Conservation (phyloP, 768 basidiomycete genomes). For the Russula lepida region DNA sequence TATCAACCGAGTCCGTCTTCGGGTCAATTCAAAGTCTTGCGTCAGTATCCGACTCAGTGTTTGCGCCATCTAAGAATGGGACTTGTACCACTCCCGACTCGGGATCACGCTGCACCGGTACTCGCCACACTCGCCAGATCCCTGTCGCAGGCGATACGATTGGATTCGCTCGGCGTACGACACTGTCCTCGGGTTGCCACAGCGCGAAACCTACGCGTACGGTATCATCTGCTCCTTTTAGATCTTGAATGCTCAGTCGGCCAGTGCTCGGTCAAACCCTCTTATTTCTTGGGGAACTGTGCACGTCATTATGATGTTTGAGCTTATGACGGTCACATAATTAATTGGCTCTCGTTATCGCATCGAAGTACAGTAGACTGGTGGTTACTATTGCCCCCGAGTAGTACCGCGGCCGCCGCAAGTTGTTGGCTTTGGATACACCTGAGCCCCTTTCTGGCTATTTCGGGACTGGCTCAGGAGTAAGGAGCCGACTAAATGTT, state of each 20-base stretch:
- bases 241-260: not conserved
- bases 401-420: too few species aligned
- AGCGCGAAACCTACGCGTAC: not conserved
- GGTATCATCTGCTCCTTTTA: not conserved
- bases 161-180: not conserved
- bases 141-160: not conserved
- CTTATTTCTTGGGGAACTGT: too few species aligned
- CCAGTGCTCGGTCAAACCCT: not conserved
- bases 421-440: too few species aligned
- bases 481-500: too few species aligned
- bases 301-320: too few species aligned
- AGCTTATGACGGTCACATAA: too few species aligned
- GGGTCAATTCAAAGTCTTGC: conserved; percentile 11
- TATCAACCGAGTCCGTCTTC: conserved; percentile 12
- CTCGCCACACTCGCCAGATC: not conserved
- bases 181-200: not conserved
- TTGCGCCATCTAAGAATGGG: not conserved
- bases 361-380: too few species aligned
- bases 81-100: not conserved
- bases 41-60: not conserved
- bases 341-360: too few species aligned
- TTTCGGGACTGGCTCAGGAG: too few species aligned
- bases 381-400: too few species aligned
- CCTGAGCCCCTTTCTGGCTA: too few species aligned
- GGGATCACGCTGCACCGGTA: too few species aligned